Conservation (phyloP, 73 alveolate species). For the Uronychia binucleata region DNA sequence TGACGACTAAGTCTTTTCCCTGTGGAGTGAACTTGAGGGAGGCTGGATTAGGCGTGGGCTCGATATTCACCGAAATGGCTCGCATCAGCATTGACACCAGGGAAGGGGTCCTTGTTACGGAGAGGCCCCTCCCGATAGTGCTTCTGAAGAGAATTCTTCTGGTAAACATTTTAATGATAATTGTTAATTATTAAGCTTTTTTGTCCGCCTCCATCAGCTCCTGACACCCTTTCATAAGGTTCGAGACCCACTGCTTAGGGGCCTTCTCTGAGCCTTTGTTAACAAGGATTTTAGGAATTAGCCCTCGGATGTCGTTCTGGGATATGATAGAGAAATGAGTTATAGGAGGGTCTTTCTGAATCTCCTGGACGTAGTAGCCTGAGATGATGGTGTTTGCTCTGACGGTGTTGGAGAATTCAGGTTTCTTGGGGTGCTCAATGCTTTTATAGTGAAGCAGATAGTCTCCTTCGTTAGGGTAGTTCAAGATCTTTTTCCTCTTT, state of each 20-base stretch:
- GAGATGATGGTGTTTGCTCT: constrained; percentile 92
- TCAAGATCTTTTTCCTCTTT: constrained; percentile 78
- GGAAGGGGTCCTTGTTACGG: no score
- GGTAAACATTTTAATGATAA: background rate
- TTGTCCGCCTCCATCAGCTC: constrained; percentile 9
- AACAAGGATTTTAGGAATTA: constrained; percentile 81
- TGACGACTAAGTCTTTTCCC: background rate
- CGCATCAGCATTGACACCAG: no score
- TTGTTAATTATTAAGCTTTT: background rate
- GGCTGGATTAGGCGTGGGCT: constrained; percentile 9
- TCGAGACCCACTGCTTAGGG: constrained; percentile 88
- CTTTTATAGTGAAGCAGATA: constrained; percentile 83
- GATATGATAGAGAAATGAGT: constrained; percentile 79
- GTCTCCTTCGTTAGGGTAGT: constrained; percentile 83
- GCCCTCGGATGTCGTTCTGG: constrained; percentile 91
- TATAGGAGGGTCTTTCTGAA: constrained; percentile 45
- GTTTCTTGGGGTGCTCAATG: constrained; percentile 79
- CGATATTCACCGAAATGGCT: no score
- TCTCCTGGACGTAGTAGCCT: constrained; percentile 89
- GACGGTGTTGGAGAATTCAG: constrained; percentile 67
- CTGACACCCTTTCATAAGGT: constrained; percentile 79
- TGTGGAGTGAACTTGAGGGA: constrained; percentile 23
- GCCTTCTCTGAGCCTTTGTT: constrained; percentile 88
- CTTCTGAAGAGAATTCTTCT: background rate
- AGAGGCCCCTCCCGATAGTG: no score